phyloP scores from a whole-genome alignment of 306 rosid genomes.

The Fragaria vesca region DNA sequence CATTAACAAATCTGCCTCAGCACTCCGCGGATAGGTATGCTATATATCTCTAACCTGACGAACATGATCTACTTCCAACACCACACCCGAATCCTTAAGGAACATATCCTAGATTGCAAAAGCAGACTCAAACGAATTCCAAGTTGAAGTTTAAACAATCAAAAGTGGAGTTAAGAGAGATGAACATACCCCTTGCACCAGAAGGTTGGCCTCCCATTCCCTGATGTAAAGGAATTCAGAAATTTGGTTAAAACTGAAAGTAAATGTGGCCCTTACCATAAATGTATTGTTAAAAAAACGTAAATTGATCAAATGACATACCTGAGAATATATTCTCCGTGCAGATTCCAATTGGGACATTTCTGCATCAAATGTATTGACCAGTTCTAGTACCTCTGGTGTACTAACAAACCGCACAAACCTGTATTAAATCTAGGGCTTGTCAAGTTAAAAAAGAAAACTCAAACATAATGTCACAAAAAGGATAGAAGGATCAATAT shows the following conservation, averaged over 20 bases:
- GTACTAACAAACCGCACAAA: constrained; percentile 89
- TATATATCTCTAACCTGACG: constrained; percentile 9
- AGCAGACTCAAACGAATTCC: background rate
- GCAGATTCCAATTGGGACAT: constrained; percentile 96
- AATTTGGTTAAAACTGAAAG: constrained; percentile 30
- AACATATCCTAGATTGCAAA: background rate
- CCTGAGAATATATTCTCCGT: constrained; percentile 79
- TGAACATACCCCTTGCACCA: constrained; percentile 65
- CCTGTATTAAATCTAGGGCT: constrained; percentile 39
- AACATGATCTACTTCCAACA: constrained; percentile 3
- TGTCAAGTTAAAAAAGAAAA: constrained; percentile 23
- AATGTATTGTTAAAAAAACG: constrained; percentile 1
- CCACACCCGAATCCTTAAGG: background rate
- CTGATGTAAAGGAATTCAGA: constrained; percentile 44
- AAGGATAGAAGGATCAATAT: background rate
- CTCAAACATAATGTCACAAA: constrained; percentile 14
- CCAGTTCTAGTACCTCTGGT: constrained; percentile 86
- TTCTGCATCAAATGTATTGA: constrained; percentile 77
- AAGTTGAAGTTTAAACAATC: constrained; percentile 1
- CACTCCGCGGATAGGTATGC: background rate
- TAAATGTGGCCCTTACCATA: constrained; percentile 8
- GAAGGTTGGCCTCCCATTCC: constrained; percentile 67
- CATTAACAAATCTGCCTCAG: background rate
- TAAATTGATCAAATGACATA: constrained; percentile 25
- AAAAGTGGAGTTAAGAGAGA: background rate